A percentile compares a stretch with the other conserved stretches of the same genome.
Conservation (phyloP, 805 yeast genomes). For the Cyberlindnera subsufficiens region DNA sequence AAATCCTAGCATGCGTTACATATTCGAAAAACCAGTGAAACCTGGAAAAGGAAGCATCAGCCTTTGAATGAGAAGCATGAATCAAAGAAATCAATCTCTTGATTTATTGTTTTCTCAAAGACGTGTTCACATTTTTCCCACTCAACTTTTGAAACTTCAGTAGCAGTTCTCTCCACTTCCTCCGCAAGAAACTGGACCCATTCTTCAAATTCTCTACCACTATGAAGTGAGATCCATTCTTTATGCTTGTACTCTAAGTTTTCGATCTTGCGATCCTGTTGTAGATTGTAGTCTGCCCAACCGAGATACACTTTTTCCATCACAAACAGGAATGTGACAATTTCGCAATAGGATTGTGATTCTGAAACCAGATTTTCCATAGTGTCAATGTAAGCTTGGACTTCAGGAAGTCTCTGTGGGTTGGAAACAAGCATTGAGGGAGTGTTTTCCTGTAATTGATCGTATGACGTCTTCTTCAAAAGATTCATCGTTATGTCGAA, state of each 20-base stretch:
- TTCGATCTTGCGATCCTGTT: conserved; percentile 7
- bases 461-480: conserved; percentile 20
- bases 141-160: conserved; percentile 10
- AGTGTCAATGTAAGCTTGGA: neutral
- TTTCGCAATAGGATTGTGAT: conserved; percentile 30
- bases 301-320: conserved; percentile 47
- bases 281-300: conserved; percentile 40
- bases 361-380: conserved; percentile 20
- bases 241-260: conserved; percentile 35
- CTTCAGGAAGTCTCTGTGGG: neutral
- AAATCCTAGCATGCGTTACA: too few relatives aligned
- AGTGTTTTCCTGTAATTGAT: neutral
- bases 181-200: conserved; percentile 42
- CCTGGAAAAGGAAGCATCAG: too few relatives aligned
- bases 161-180: conserved; percentile 35
- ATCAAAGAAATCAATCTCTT: conserved; percentile 42
- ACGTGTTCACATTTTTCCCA: conserved; percentile 20
- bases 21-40: too few relatives aligned
- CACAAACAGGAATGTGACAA: conserved; percentile 37
- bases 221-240: conserved; percentile 48
- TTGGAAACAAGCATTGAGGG: neutral
- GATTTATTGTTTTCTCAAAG: conserved; percentile 31
- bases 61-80: conserved; percentile 24
- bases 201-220: conserved; percentile 38
- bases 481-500: conserved; percentile 31